Evolutionary conservation across 768 basidiomycete species (phyloP), one percentile per base, ranked within the genome.

Genomic region (Psilocybe cyanescens): DNA sequence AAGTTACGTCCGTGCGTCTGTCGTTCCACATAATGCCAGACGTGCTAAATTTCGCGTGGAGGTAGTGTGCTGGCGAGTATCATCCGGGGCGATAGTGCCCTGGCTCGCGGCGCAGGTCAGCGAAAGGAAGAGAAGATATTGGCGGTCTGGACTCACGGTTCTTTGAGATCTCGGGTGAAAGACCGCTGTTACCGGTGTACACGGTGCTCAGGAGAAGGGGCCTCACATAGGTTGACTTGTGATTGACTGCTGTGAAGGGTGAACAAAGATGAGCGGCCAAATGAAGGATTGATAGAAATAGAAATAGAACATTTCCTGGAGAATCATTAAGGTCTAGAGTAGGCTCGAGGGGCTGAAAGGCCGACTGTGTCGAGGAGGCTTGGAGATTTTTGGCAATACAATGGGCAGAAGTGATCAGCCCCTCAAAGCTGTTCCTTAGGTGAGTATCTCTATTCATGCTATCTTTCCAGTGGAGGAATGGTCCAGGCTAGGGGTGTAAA

Each of bases 211-310:
- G n/a, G 31, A 28, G 24, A 51, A 14, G 11, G 24, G 24, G 24
- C 24, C 24, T 24, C 24, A 14, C n/a, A 8, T 51, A 8, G 14
- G 11, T 30, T 53, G 51, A 51, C 50, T 53, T 53, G 33, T 35
- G 33, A 35, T 53, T 53, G 51, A 35, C 51, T 53, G 51, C 16
- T 53, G 14, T 53, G 51, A 53, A 37, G 29, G 51, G n/a, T 16
- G 19, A 33, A 31, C 31, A 53, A n/a, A 53, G 51, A 53, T 53
- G 51, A 37, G 39, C 28, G 50, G 30, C 28, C 30, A 37, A 35
- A 35, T 7, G 51, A 53, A 17, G 51, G 33, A 7, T 11, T 35
- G 51, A 17, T 53, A 31, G 31, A 31, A 53, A 31, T 51, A 30
- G 49, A 19, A 30, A 51, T 51, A 30, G 49, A 51, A 51, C 41